Conservation (phyloP, 257 asterid genomes). For the Rubia yunnanensis region DNA sequence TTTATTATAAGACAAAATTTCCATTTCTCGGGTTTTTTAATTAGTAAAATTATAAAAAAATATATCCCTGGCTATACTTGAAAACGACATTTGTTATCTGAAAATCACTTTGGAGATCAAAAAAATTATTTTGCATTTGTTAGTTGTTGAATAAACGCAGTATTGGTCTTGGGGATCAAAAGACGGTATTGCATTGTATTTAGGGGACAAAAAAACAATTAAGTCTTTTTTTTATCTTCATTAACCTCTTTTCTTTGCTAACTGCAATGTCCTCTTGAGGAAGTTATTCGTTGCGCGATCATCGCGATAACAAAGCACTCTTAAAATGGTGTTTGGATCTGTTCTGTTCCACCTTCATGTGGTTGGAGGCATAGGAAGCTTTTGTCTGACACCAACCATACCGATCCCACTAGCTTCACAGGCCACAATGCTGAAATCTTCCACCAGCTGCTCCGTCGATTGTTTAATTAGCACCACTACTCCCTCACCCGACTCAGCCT, state of each 20-base stretch:
- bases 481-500: constrained; percentile 74
- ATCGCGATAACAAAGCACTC: constrained; percentile 74
- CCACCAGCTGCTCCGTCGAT: constrained; percentile 72
- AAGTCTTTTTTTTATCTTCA: too few relatives aligned
- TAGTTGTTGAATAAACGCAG: too few relatives aligned
- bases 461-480: constrained; percentile 69
- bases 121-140: too few relatives aligned
- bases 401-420: constrained; percentile 80
- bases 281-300: constrained; percentile 63
- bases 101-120: too few relatives aligned
- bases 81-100: too few relatives aligned
- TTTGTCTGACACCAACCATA: constrained; percentile 46
- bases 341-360: constrained; percentile 85
- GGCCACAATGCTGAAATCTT: constrained; percentile 69
- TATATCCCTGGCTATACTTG: too few relatives aligned
- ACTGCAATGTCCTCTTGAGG: constrained; percentile 65
- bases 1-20: too few relatives aligned
- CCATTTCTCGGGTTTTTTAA: too few relatives aligned
- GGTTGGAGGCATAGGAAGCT: constrained; percentile 84
- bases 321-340: constrained; percentile 74
- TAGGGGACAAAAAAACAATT: too few relatives aligned
- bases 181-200: too few relatives aligned
- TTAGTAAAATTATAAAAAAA: too few relatives aligned
- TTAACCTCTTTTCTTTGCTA: constrained; percentile 66
- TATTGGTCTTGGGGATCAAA: too few relatives aligned